phyloP scores from a whole-genome alignment of 2,329 filamentous ascomycete genomes.

The Didymella sp. region DNA sequence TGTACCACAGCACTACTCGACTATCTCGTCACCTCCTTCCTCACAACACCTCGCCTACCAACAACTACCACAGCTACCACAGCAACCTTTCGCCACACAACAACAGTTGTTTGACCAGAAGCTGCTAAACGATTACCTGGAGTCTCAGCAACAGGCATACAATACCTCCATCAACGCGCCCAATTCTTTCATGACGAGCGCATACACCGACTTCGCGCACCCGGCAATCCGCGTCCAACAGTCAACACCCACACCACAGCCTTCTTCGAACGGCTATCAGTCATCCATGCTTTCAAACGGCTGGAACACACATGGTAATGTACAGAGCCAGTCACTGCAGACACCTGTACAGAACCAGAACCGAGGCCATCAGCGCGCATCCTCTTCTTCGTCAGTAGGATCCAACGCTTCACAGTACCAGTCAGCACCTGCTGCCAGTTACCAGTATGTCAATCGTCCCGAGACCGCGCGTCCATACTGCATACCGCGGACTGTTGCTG shows the following conservation, averaged over 20 bases:
- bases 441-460: constrained; percentile 55
- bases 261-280: constrained; percentile 37
- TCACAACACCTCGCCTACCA: constrained; percentile 41
- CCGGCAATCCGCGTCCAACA: constrained; percentile 52
- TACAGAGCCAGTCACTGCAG: constrained; percentile 44
- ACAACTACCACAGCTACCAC: constrained; percentile 36
- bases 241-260: constrained; percentile 49
- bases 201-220: constrained; percentile 44
- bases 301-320: constrained; percentile 46
- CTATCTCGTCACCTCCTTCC: constrained; percentile 41
- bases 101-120: constrained; percentile 44
- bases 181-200: constrained; percentile 44
- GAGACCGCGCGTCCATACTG: constrained; percentile 32
- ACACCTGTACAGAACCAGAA: constrained; percentile 40
- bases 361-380: constrained; percentile 48
- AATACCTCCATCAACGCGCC: constrained; percentile 26
- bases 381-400: constrained; percentile 50
- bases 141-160: constrained; percentile 45
- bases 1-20: constrained; percentile 32
- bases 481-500: constrained; percentile 34
- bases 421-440: constrained; percentile 36
- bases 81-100: constrained; percentile 32
- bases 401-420: constrained; percentile 48
- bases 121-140: constrained; percentile 48
- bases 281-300: constrained; percentile 42